Evolutionary conservation across 805 yeast genomes (phyloP).

Genomic region (Yarrowia osloensis): DNA sequence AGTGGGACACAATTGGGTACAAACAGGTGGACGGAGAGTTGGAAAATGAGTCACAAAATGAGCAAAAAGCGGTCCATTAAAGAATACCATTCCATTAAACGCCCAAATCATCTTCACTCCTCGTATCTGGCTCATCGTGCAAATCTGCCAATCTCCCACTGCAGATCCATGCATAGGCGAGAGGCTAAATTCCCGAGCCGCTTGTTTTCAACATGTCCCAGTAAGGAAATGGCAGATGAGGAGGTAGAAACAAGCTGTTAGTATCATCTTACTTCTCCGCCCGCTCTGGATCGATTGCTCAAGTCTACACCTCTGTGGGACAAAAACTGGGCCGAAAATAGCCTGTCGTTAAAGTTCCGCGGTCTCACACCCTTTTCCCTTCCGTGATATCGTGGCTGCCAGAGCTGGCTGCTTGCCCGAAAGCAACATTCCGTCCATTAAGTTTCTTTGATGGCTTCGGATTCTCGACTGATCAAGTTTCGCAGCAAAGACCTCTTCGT

Average conservation of each 20-base stretch:
- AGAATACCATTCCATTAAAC: no score
- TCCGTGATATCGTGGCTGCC: background rate
- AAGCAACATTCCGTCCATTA: conserved; percentile 3
- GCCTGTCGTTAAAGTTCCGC: no score
- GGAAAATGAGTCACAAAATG: no score
- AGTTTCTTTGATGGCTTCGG: background rate
- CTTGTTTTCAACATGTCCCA: background rate
- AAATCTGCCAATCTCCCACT: background rate
- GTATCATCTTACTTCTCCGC: background rate
- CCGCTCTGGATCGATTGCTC: background rate
- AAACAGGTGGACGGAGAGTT: no score
- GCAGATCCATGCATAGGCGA: background rate
- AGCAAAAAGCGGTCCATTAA: no score
- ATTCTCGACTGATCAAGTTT: background rate
- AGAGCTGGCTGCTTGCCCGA: background rate
- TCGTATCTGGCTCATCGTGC: background rate
- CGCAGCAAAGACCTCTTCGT: background rate
- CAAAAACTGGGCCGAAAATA: background rate
- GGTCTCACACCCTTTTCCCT: background rate
- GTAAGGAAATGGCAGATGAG: background rate
- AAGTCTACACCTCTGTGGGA: background rate
- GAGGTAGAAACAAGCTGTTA: background rate
- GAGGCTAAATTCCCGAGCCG: background rate
- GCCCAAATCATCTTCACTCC: background rate
- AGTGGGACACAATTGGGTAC: no score